Evolutionary conservation across 2,329 filamentous ascomycete species (phyloP).

Genomic region (Trichoderma afroharzianum): DNA sequence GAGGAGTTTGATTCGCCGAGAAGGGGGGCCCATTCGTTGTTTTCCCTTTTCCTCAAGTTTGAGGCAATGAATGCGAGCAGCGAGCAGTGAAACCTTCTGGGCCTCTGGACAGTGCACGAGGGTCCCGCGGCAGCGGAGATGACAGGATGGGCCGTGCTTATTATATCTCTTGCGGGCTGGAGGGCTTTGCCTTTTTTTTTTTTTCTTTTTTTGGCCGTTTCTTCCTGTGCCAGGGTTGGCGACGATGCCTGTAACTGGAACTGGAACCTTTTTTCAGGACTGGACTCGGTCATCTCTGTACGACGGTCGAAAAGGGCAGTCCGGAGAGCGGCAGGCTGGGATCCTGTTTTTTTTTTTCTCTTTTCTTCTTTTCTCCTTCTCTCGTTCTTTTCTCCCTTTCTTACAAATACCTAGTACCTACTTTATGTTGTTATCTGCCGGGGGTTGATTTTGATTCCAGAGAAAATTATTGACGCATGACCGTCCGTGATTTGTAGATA

Average conservation of each 20-base stretch:
- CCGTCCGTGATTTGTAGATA: background rate
- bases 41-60: background rate
- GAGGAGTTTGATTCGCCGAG: background rate
- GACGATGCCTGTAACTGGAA: background rate
- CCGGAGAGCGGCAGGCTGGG: background rate
- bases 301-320: background rate
- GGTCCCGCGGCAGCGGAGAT: conserved; percentile 7
- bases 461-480: background rate
- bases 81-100: background rate
- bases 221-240: background rate
- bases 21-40: background rate
- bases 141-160: conserved; percentile 15
- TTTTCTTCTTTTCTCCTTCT: background rate
- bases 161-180: background rate
- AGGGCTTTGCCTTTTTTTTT: background rate
- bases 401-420: background rate
- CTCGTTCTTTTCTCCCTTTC: background rate
- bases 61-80: background rate
- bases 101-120: background rate
- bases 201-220: background rate
- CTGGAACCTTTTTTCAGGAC: background rate
- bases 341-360: background rate
- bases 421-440: background rate
- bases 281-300: background rate
- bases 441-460: background rate